phyloP scores from a whole-genome alignment of 169 alveolate genomes.

The Plasmodium falciparum region DNA sequence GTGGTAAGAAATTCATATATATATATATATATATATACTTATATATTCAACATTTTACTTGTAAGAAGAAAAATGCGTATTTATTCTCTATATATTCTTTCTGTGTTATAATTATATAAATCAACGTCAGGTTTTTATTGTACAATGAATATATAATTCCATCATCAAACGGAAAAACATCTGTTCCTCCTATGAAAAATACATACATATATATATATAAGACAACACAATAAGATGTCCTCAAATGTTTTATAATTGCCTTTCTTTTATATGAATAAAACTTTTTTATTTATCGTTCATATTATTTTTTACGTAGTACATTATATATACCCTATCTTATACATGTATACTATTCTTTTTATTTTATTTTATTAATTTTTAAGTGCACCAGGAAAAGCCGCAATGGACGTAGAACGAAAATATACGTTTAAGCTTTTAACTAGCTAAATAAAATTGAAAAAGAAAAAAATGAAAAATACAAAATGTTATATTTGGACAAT shows the following conservation, averaged over 20 bases:
- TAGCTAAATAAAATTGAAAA: not conserved
- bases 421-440: not conserved
- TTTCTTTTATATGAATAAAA: not conserved
- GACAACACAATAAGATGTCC: no score
- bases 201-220: not conserved
- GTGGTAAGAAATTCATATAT: not conserved
- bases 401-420: not conserved
- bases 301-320: not conserved
- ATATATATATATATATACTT: not conserved
- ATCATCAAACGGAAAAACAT: not conserved
- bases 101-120: constrained; percentile 5
- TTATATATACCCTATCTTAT: no score
- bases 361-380: not conserved
- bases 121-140: not conserved
- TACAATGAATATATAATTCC: constrained; percentile 1
- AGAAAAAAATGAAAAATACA: no score
- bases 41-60: not conserved
- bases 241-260: no score
- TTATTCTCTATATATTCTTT: not conserved
- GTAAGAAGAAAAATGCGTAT: not conserved
- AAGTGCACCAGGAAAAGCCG: not conserved
- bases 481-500: no score
- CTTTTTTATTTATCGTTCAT: not conserved
- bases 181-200: not conserved
- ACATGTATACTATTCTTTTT: not conserved